A percentile compares a stretch with the other conserved stretches of the same genome.
phyloP scores from a whole-genome alignment of 2,329 filamentous ascomycete species.

The Trichothecium sympodiale region DNA sequence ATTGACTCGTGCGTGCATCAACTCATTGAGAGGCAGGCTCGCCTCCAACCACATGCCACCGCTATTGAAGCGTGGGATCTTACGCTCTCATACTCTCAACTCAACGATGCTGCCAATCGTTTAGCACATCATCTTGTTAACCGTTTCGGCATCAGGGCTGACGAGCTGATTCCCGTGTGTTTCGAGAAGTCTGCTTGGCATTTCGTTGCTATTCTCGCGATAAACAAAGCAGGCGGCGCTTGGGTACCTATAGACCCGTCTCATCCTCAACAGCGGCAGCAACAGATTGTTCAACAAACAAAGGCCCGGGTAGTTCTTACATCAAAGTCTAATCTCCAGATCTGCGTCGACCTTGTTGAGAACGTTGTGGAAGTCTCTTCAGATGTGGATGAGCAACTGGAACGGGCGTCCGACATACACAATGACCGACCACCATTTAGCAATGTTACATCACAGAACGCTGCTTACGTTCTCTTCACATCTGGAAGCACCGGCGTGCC shows the following conservation, averaged over 20 bases:
- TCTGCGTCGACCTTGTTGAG: not conserved
- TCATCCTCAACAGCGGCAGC: not conserved
- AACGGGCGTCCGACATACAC: no score
- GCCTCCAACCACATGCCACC: no score
- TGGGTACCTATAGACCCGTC: constrained; percentile 5
- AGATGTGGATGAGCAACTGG: no score
- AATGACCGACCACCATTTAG: not conserved
- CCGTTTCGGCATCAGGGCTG: not conserved
- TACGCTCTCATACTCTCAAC: constrained; percentile 22
- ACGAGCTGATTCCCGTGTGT: constrained; percentile 3
- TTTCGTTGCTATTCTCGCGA: constrained; percentile 4
- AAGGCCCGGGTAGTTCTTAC: not conserved
- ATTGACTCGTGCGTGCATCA: no score
- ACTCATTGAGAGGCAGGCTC: no score
- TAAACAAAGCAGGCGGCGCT: constrained; percentile 5
- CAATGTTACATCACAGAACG: not conserved
- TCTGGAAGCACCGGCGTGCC: constrained; percentile 8
- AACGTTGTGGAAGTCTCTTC: no score
- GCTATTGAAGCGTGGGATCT: no score
- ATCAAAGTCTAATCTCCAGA: no score
- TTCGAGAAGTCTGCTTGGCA: constrained; percentile 6
- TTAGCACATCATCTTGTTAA: constrained; percentile 7
- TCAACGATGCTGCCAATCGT: constrained; percentile 9
- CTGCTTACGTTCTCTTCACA: constrained; percentile 8
- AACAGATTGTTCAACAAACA: not conserved